Evolutionary conservation across 257 asterid species (phyloP).

Genomic region (Haberlea rhodopensis): DNA sequence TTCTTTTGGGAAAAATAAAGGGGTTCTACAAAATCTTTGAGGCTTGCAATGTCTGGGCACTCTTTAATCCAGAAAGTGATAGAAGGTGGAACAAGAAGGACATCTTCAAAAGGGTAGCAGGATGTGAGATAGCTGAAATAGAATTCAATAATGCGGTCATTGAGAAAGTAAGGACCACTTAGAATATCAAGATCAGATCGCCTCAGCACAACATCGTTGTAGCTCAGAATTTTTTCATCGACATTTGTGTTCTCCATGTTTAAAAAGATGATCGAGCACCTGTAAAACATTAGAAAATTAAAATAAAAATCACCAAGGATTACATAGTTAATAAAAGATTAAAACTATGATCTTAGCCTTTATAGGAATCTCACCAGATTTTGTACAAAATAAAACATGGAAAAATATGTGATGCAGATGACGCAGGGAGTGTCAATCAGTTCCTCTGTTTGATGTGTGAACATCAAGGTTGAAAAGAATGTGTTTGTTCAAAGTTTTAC

Average conservation of each 20-base stretch:
- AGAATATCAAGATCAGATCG: constrained; percentile 69
- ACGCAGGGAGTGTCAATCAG: no score
- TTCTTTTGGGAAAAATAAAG: constrained; percentile 52
- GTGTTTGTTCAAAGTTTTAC: no score
- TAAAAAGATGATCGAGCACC: constrained; percentile 17
- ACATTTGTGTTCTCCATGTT: constrained; percentile 37
- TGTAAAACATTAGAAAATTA: background rate
- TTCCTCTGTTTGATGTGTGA: no score
- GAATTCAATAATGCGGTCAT: constrained; percentile 82
- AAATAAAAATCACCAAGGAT: background rate
- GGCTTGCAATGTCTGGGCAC: constrained; percentile 50
- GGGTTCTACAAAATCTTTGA: constrained; percentile 62
- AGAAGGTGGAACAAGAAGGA: constrained; percentile 71
- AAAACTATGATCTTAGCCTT: background rate
- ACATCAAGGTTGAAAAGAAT: no score
- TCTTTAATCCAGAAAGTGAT: constrained; percentile 85
- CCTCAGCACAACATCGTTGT: constrained; percentile 71
- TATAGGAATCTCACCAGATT: background rate
- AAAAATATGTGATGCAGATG: background rate
- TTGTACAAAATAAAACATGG: no score
- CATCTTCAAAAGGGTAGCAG: constrained; percentile 44
- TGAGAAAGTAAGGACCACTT: constrained; percentile 63
- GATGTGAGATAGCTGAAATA: constrained; percentile 68
- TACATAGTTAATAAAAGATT: background rate
- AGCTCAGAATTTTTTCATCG: constrained; percentile 68